Base-by-base conservation (phyloP, 108 stramenopile genomes). In the Pinguiococcus pyrenoidosus region DNA sequence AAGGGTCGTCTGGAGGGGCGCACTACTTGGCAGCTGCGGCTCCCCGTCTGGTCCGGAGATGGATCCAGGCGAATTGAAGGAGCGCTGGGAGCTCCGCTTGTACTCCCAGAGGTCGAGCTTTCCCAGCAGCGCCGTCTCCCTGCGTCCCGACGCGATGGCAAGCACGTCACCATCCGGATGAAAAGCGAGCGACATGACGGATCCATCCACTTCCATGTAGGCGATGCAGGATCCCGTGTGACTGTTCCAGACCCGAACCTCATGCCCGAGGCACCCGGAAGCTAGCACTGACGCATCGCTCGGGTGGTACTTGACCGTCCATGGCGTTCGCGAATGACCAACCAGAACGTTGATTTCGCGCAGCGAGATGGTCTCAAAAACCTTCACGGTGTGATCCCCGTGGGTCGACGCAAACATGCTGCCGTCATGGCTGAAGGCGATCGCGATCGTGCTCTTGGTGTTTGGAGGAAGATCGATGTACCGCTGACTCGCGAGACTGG, bases 371-470 rank as follows among this genome's bases (percentile, higher is more conserved):
- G 77, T 77, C 23, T 29, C 39, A 26, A 48, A 62, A 39, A 97
- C 82, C 62, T 97, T 97, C 37, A 97, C 88, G n/a, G 91, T 90
- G 65, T 97, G 96, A 61, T 97, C 96, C 2, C 96, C 96, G 42
- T 97, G 96, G 12, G 96, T 94, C 1, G 83, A 83, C n/a, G 92
- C 92, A 56, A 97, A 63, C 24, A 22, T 28, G 24, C 28, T 21
- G 13, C 52, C 44, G 42, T 67, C 53, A 2, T 35, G 54, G 1
- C 53, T 55, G 25, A 59, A 33, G 3, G 48, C 37, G 9, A 60
- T 59, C 17, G 59, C 36, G 18, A 67, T 67, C 5, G 66, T 67
- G 40, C 26, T 14, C 29, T 42, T 13, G 43, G 42, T 30, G 4
- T 1, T 16, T 2, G 22, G 37, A 1, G 20, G 14, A 9, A 37